Evolutionary conservation across 345 rosid species (phyloP).

Genomic region (Pseudoturritis turrita): DNA sequence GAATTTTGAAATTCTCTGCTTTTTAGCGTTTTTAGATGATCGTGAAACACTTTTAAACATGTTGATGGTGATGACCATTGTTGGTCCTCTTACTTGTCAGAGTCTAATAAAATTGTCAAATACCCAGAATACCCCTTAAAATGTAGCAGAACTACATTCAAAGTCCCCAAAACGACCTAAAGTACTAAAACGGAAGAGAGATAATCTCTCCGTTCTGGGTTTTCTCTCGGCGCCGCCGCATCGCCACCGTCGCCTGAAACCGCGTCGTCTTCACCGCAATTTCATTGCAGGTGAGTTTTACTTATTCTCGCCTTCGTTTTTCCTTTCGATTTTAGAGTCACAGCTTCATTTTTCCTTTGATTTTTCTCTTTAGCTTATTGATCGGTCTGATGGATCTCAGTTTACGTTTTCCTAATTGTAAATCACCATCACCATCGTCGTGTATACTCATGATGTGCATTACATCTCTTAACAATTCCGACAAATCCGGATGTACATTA

Average conservation of each 20-base stretch:
- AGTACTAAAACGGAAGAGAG: background rate
- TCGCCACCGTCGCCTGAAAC: background rate
- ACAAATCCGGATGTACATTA: too few species aligned
- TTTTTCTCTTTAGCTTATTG: too few species aligned
- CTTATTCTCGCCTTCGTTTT: background rate
- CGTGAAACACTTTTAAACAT: too few species aligned
- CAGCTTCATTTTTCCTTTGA: background rate
- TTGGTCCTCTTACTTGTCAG: too few species aligned
- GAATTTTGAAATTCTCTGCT: too few species aligned
- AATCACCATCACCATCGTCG: background rate
- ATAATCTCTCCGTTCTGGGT: too few species aligned
- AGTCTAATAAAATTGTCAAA: too few species aligned
- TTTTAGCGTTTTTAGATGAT: too few species aligned
- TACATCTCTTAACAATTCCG: background rate
- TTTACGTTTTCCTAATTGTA: too few species aligned
- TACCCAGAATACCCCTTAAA: too few species aligned
- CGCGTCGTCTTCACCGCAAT: background rate
- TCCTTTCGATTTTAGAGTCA: background rate
- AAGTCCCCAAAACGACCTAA: background rate
- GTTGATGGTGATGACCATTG: too few species aligned
- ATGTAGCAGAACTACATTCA: too few species aligned
- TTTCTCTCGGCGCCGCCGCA: background rate
- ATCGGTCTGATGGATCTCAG: background rate
- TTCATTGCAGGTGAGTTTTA: background rate
- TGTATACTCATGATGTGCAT: background rate